Evolutionary conservation across 345 rosid genomes (phyloP).

Genomic region (Eucalyptus grandis): DNA sequence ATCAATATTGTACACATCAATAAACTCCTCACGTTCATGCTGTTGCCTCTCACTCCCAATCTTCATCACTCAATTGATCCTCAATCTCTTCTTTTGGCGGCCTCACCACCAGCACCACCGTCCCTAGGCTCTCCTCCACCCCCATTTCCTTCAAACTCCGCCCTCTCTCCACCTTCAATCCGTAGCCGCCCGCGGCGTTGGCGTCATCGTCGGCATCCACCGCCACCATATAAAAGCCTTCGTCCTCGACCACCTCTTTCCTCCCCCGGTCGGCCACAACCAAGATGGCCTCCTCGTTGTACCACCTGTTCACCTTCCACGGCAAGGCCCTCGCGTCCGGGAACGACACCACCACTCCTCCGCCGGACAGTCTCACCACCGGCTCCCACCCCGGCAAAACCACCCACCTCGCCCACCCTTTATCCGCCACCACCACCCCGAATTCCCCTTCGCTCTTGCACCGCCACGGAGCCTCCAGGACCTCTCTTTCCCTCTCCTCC

Average conservation of each 20-base stretch:
- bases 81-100: slow-evolving; percentile 66
- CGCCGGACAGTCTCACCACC: slow-evolving; percentile 18
- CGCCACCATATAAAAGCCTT: slow-evolving; percentile 60
- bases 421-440: slow-evolving; percentile 65
- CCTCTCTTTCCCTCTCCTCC: slow-evolving; percentile 31
- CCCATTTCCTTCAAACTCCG: slow-evolving; percentile 41
- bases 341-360: slow-evolving; percentile 70
- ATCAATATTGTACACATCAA: background rate
- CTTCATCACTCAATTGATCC: slow-evolving; percentile 48
- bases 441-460: slow-evolving; percentile 49
- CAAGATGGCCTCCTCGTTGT: slow-evolving; percentile 59
- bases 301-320: slow-evolving; percentile 65
- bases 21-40: background rate
- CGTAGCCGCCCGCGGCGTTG: background rate
- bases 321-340: slow-evolving; percentile 60
- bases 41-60: slow-evolving; percentile 44
- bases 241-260: slow-evolving; percentile 37
- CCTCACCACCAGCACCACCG: slow-evolving; percentile 56
- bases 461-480: slow-evolving; percentile 61
- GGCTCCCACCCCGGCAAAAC: slow-evolving; percentile 74
- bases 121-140: slow-evolving; percentile 50
- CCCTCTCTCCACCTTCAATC: slow-evolving; percentile 68
- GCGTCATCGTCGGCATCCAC: background rate
- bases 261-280: slow-evolving; percentile 60
- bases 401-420: slow-evolving; percentile 85